Percentiles rank a stretch among this genome's conserved stretches.
Evolutionary conservation across 2,329 filamentous ascomycete genomes (phyloP).

Genomic region (Gaeumannomyces sp.): DNA sequence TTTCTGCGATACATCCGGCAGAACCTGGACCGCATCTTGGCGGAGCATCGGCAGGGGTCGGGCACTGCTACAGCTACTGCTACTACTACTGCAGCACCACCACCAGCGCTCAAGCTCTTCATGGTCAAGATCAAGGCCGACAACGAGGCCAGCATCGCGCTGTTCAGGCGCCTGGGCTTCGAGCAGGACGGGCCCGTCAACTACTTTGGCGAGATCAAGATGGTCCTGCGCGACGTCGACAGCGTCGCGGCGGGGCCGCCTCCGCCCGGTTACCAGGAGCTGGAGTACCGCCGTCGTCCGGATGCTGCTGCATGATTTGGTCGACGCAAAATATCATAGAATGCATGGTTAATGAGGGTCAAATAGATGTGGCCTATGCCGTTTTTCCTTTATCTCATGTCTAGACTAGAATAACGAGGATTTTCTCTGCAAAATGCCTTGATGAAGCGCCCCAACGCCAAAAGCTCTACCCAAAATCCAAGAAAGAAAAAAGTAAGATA

Average conservation of each 20-base stretch:
- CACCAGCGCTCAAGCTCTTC: constrained; percentile 20
- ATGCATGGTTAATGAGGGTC: background rate
- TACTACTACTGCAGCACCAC: no score
- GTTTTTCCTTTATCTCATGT: no score
- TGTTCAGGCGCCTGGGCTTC: constrained; percentile 49
- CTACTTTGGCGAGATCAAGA: constrained; percentile 54
- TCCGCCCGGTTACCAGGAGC: constrained; percentile 19
- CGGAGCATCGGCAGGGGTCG: constrained; percentile 38
- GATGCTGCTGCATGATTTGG: background rate
- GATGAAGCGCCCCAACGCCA: background rate
- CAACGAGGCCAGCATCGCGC: constrained; percentile 44
- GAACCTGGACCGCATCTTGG: constrained; percentile 48
- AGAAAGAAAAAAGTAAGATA: background rate
- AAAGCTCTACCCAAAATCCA: background rate
- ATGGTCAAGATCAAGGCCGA: constrained; percentile 44
- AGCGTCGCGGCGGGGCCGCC: constrained; percentile 1
- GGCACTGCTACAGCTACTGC: no score
- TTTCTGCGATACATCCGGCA: constrained; percentile 64
- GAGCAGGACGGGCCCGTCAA: constrained; percentile 44
- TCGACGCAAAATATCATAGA: no score
- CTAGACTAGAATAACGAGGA: background rate
- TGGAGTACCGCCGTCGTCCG: constrained; percentile 17
- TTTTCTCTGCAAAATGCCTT: background rate
- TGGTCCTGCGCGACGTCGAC: constrained; percentile 31
- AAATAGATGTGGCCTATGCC: background rate